Base-by-base conservation (phyloP, 2,329 filamentous ascomycete species). In the Colletotrichum tropicale region DNA sequence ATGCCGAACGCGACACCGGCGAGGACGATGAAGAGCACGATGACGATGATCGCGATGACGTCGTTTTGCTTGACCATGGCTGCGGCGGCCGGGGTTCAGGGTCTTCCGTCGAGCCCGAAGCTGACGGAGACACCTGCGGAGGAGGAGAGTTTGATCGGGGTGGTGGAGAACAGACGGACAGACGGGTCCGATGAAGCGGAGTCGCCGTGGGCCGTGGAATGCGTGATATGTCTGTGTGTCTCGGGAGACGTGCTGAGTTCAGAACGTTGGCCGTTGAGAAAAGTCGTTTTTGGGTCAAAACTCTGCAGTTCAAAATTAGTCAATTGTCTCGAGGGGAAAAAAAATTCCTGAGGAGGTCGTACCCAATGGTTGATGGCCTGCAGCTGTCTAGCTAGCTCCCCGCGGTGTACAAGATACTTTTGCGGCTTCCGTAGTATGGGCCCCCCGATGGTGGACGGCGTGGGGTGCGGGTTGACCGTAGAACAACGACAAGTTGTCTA, bases 41-140 rank as follows among this genome's bases (percentile, higher is more conserved):
- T 93, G 84, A 93, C 90, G 82, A 93, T 93, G 83, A 93, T 87
- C 79, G 92, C 92, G 83, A 93, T 93, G 80, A 91, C 90, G 84
- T 93, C 89, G 89, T 93, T 93, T 86, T 89, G 85, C 83, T 93
- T 90, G 80, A 89, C 86, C 89, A 90, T 92, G 79, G 78, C 86
- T 82, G 83, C 82, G 81, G 83, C 78, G 77, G 74, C 65, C 52
- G 21, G 34, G 55, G 18, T 3, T 60, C 32, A 34, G 38, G 16
- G 38, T 32, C 30, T 65, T 32, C 67, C 36, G 72, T 71, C 68
- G 24, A 28, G 36, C 24, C 16, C 10, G 24, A 52, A 24, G 36
- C 65, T 74, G 70, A 34, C 26, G 65, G 70, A 48, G 26, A 28
- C 43, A 32, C 58, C 34, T n/a, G 48, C 32, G 12, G 68, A 61